Base-by-base conservation (phyloP, 2,329 filamentous ascomycete genomes). In the Ophiocordyceps australis region DNA sequence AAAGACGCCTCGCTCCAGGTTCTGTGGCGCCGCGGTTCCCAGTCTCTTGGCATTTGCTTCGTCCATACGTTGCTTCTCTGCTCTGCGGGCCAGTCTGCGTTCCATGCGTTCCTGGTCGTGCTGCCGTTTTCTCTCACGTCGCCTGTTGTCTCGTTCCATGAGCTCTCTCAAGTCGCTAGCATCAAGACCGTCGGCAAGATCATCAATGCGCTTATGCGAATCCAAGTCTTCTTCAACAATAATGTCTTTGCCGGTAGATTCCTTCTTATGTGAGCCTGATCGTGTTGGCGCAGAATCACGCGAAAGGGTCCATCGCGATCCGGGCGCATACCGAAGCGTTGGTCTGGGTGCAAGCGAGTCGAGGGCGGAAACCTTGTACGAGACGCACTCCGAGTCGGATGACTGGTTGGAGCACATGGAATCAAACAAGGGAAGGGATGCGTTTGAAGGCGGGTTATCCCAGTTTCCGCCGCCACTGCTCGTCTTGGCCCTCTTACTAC, bases 331-430 rank as follows among this genome's bases (percentile, higher is more conserved):
- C 32, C 75, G 75, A 29, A 95, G 65, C 0, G 78, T 83, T 9
- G 89, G 89, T 24, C 83, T 69, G 5, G 89, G 86, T 8, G 79
- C 75, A 33, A 94, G 67, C n/a, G 79, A 68, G 33, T 79, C 77
- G 27, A 94, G 61, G 9, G 72, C 64, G 26, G 81, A 82, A 25
- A 95, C 64, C 38, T 74, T 81, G 59, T 78, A 95, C 0, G 79
- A 74, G 28, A 46, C 42, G 31, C 70, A 65, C 35, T 89, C 81
- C 1, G 76, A 77, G 30, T 71, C 64, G 24, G 73, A 74, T 1
- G 81, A 85, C 49, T 83, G 65, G 32, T 68, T 73, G 1, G 81
- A 89, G 39, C 76, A 66, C 29, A 86, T 63, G 4, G 81, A 89
- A 26, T 74, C 75, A 25, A 71, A 68, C 4, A 71, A 52, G 0